Percentiles rank a stretch among this genome's conserved stretches.
phyloP scores from a whole-genome alignment of 2,329 filamentous ascomycete species.

The Raffaelea deltoideospora region DNA sequence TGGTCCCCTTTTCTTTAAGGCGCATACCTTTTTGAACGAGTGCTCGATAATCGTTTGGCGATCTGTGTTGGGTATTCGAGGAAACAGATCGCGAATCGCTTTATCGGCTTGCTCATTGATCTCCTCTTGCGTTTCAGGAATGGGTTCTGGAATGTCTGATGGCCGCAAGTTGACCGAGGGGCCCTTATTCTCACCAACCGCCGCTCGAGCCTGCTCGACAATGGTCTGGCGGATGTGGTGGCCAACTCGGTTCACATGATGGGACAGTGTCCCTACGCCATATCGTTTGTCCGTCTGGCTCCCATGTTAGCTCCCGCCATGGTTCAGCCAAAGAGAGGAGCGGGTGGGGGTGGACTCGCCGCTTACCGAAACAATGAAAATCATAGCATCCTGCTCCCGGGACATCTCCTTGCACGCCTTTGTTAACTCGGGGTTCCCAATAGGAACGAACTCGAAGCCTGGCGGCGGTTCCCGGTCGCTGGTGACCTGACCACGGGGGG shows the following conservation, averaged over 20 bases:
- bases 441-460: constrained; percentile 47
- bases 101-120: constrained; percentile 48
- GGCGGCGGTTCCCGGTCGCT: constrained; percentile 36
- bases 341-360: background rate
- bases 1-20: background rate
- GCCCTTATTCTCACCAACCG: constrained; percentile 14
- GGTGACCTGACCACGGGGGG: constrained; percentile 38
- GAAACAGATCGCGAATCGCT: constrained; percentile 48
- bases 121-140: constrained; percentile 41
- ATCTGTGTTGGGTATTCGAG: constrained; percentile 49
- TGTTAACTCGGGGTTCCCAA: constrained; percentile 46
- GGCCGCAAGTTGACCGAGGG: constrained; percentile 10
- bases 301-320: background rate
- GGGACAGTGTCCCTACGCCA: constrained; percentile 18
- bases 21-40: constrained; percentile 44
- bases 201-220: constrained; percentile 36
- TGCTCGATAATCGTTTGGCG: constrained; percentile 46
- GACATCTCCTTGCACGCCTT: constrained; percentile 49
- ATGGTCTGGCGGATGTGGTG: constrained; percentile 45
- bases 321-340: background rate
- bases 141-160: constrained; percentile 33
- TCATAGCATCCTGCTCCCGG: constrained; percentile 44
- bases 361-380: constrained; percentile 51
- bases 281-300: background rate
- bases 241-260: constrained; percentile 43